Evolutionary conservation across 2,329 filamentous ascomycete species (phyloP).

Genomic region (Beauveria sp.): DNA sequence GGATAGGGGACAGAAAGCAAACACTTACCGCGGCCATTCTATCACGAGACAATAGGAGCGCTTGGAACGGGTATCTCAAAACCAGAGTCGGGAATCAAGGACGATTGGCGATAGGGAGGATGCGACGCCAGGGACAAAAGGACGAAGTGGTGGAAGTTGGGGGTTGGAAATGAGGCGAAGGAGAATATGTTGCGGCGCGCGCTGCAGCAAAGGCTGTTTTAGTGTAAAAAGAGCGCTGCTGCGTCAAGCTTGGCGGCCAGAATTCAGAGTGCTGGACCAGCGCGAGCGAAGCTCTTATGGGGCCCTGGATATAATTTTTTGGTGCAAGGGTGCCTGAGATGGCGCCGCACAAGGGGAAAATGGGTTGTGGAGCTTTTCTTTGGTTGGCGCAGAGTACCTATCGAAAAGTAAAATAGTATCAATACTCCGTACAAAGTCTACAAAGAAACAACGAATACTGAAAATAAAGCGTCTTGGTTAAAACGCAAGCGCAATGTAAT

Average conservation of each 20-base stretch:
- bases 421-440: too few relatives aligned
- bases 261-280: too few relatives aligned
- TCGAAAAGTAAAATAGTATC: too few relatives aligned
- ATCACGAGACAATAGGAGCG: conserved; percentile 22
- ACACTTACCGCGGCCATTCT: conserved; percentile 37
- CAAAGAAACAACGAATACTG: too few relatives aligned
- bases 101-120: conserved; percentile 9
- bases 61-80: conserved; percentile 10
- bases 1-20: conserved; percentile 13
- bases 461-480: too few relatives aligned
- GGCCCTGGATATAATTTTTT: conserved; percentile 14
- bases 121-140: conserved; percentile 9
- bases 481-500: too few relatives aligned
- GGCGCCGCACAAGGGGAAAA: background rate
- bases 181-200: conserved; percentile 7
- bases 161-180: conserved; percentile 10
- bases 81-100: conserved; percentile 5
- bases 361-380: background rate
- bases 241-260: too few relatives aligned
- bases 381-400: background rate
- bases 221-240: background rate
- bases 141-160: conserved; percentile 3
- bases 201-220: background rate
- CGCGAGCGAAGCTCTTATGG: background rate
- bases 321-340: background rate